Evolutionary conservation across 1,284 basidiomycete species (phyloP).

Genomic region (Ustilago bromivora): DNA sequence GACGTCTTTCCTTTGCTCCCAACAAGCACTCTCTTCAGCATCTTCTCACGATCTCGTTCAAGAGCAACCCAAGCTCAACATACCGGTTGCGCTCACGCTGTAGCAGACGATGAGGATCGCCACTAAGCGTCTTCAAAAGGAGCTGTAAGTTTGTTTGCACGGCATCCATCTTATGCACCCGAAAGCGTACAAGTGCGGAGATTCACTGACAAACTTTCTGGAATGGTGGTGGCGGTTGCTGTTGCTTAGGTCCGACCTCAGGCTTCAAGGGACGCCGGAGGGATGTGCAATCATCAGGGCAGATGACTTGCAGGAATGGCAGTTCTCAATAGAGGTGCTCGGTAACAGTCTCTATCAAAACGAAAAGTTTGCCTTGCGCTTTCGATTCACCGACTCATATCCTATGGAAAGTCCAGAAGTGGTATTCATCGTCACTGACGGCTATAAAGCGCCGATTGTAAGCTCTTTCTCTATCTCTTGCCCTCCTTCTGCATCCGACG

Average conservation of each 20-base stretch:
- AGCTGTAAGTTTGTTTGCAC: conserved; percentile 38
- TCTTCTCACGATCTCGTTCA: not conserved
- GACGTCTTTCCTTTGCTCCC: not conserved
- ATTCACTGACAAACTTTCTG: not conserved
- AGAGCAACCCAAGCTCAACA: not conserved
- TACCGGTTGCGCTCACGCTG: conserved; percentile 3
- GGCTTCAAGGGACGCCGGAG: conserved; percentile 45
- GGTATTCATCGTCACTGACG: conserved; percentile 62
- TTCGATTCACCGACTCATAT: conserved; percentile 63
- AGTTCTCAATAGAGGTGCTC: conserved; percentile 54
- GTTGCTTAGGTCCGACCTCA: conserved; percentile 46
- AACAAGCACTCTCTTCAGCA: not conserved
- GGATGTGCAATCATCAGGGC: conserved; percentile 54
- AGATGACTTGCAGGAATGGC: conserved; percentile 58
- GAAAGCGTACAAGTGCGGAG: not conserved
- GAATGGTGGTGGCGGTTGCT: too few relatives aligned
- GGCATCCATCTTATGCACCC: not conserved
- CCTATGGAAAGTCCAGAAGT: conserved; percentile 68
- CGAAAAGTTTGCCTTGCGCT: conserved; percentile 63
- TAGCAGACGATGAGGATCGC: conserved; percentile 47
- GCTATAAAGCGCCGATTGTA: conserved; percentile 61
- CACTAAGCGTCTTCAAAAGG: conserved; percentile 51
- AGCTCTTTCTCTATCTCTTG: conserved; percentile 8
- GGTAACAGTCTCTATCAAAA: conserved; percentile 58
- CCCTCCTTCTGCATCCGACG: not conserved